A percentile compares a stretch with the other conserved stretches of the same genome.
These are phyloP conservation scores for Kwoniella dejecticola DNA, from an alignment of 768 basidiomycete genomes.

Conservation along the genomic window DNA sequence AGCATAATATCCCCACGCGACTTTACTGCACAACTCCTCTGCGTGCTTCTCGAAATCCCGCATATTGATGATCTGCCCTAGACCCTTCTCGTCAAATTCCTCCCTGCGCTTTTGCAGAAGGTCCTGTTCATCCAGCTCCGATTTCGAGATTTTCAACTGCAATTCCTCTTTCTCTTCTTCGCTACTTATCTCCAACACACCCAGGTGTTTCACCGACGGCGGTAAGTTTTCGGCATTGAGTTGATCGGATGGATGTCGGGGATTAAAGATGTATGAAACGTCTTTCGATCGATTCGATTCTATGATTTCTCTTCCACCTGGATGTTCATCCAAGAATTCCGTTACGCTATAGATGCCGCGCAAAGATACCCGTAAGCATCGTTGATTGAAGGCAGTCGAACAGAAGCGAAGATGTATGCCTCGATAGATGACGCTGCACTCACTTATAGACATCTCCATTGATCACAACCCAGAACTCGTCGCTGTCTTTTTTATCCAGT, in stretches of 20 bases:
- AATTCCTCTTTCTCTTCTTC: slow-evolving; percentile 41
- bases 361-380: not conserved
- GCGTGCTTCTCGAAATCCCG: slow-evolving; percentile 52
- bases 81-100: slow-evolving; percentile 42
- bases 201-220: slow-evolving; percentile 38
- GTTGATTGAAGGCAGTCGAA: not conserved
- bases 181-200: slow-evolving; percentile 27
- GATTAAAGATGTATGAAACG: slow-evolving; percentile 48
- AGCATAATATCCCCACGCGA: slow-evolving; percentile 57
- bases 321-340: slow-evolving; percentile 50
- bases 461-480: slow-evolving; percentile 50
- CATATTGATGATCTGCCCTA: slow-evolving; percentile 47
- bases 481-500: slow-evolving; percentile 31
- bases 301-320: slow-evolving; percentile 50
- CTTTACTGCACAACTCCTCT: slow-evolving; percentile 51
- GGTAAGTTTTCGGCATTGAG: slow-evolving; percentile 47
- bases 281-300: slow-evolving; percentile 42
- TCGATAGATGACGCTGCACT: too few relatives aligned
- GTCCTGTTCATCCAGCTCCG: slow-evolving; percentile 40
- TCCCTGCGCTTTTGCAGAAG: slow-evolving; percentile 28
- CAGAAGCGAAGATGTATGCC: too few relatives aligned
- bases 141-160: slow-evolving; percentile 34
- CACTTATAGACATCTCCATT: slow-evolving; percentile 50
- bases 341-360: slow-evolving; percentile 31
- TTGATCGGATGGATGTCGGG: slow-evolving; percentile 49